Evolutionary conservation across 371 early-diverging fungal species (phyloP), one percentile per base, ranked within the genome.

Genomic region (Basidiobolus heterosporus): DNA sequence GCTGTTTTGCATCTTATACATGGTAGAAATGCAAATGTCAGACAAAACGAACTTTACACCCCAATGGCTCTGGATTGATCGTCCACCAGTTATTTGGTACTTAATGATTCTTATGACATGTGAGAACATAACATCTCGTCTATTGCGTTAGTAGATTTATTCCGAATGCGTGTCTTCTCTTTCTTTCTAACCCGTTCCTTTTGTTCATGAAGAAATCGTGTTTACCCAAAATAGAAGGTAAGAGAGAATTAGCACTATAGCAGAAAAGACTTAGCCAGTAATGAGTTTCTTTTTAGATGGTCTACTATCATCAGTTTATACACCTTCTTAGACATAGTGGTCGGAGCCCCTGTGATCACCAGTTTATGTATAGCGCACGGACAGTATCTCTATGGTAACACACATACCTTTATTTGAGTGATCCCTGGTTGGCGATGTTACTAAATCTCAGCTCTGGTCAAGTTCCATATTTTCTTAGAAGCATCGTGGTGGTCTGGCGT

Each of bases 401-500:
- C n/a, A n/a, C n/a, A n/a, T n/a, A n/a, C n/a, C n/a, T n/a, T n/a
- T n/a, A n/a, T n/a, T n/a, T n/a, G n/a, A n/a, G n/a, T n/a, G n/a
- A n/a, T n/a, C n/a, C n/a, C n/a, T n/a, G n/a, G n/a, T n/a, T n/a
- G n/a, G n/a, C n/a, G n/a, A n/a, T n/a, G n/a, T n/a, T n/a, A n/a
- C n/a, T n/a, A n/a, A n/a, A n/a, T n/a, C n/a, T n/a, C n/a, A n/a
- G n/a, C n/a, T n/a, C n/a, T n/a, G n/a, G n/a, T n/a, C n/a, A 30
- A 30, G 72, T 78, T 0, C 78, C 78, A 18, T 78, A 78, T 42
- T 78, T 75, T 47, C 48, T 78, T 14, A 54, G 78, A 38, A 72
- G 71, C 20, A 73, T 72, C 69, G 69, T 69, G 14, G 56, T 74
- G 15, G 52, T 74, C 13, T 54, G 70, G 24, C 64, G 76, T 18